phyloP scores from a whole-genome alignment of 108 stramenopile genomes.

The Nitzschia palea region DNA sequence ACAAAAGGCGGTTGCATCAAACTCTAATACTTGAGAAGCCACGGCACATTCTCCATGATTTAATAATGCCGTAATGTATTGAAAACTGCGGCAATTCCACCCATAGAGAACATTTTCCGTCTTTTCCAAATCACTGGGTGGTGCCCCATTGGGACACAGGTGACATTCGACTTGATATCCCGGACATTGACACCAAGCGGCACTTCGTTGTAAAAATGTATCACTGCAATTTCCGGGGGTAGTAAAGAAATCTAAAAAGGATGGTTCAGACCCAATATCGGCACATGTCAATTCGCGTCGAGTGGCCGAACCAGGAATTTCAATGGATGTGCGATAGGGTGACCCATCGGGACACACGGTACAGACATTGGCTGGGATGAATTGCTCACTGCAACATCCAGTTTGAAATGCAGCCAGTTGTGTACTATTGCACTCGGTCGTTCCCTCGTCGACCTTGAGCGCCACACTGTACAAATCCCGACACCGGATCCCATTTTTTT shows the following conservation, averaged over 20 bases:
- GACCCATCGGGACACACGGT: slow-evolving; percentile 20
- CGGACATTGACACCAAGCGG: slow-evolving; percentile 19
- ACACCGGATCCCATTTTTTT: slow-evolving; percentile 9
- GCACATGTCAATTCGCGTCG: slow-evolving; percentile 10
- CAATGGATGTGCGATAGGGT: not conserved
- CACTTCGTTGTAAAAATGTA: slow-evolving; percentile 20
- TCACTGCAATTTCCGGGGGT: slow-evolving; percentile 21
- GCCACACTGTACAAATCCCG: not conserved
- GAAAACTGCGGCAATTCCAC: slow-evolving; percentile 12
- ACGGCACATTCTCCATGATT: slow-evolving; percentile 9
- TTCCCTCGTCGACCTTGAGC: not conserved
- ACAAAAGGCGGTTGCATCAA: slow-evolving; percentile 21
- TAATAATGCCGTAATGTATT: slow-evolving; percentile 6
- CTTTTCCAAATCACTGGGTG: not conserved
- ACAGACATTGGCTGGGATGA: slow-evolving; percentile 8
- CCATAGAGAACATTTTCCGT: slow-evolving; percentile 17
- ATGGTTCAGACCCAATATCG: not conserved
- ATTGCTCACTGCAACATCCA: slow-evolving; percentile 15
- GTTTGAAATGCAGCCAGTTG: slow-evolving; percentile 19
- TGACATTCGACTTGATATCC: slow-evolving; percentile 5
- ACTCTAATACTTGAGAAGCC: slow-evolving; percentile 12
- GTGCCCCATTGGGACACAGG: slow-evolving; percentile 12
- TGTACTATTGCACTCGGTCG: not conserved
- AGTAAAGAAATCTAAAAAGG: slow-evolving; percentile 13
- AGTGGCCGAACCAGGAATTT: not conserved